Evolutionary conservation across 1,139 yeast species (phyloP), one percentile per base, ranked within the genome.

Genomic region (Pichia sp.): DNA sequence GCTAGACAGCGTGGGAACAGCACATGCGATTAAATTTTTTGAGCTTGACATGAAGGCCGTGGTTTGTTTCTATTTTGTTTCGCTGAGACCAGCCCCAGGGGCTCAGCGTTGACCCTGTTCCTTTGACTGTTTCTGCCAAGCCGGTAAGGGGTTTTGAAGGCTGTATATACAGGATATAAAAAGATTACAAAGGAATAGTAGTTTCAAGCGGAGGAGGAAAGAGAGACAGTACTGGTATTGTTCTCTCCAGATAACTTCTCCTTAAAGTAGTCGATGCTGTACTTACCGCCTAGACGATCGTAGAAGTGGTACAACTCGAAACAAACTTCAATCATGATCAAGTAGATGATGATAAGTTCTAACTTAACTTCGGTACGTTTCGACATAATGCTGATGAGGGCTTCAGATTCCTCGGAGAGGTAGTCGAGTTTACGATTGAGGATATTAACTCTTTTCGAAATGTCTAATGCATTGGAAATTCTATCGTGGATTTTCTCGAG

Each of bases 401-500:
- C 89, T 20, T 86, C 71, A 22, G 85, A 84, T 59, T 88, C 94
- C 47, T 88, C 96, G 1, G 94, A 81, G 1, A 94, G 89, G 60
- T 88, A 88, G 58, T 88, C 96, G 42, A 88, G 65, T 56, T 88
- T 86, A 42, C 89, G 71, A 61, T 88, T 88, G 56, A 88, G 65
- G 33, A 86, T 85, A 28, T 79, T 69, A 35, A 88, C 84, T 49
- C 96, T 67, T 2, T 91, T 84, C 28, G 72, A 69, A 22, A 88
- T 79, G 55, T 88, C 96, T 42, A 88, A 66, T 28, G 76, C 76
- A 41, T 72, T 72, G 1, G 94, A 82, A 4, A 85, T 77, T 19
- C 76, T 69, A 37, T 79, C 72, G 60, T 85, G 88, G 15, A 86
- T 75, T 41, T 70, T 71, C 55, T 88, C 96, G 41, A 88, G 66